Percentiles rank a stretch among this genome's conserved stretches.
Conservation (phyloP, 225 moss, liverwort and hornwort species). For the Pseudisothecium myosuroides region DNA sequence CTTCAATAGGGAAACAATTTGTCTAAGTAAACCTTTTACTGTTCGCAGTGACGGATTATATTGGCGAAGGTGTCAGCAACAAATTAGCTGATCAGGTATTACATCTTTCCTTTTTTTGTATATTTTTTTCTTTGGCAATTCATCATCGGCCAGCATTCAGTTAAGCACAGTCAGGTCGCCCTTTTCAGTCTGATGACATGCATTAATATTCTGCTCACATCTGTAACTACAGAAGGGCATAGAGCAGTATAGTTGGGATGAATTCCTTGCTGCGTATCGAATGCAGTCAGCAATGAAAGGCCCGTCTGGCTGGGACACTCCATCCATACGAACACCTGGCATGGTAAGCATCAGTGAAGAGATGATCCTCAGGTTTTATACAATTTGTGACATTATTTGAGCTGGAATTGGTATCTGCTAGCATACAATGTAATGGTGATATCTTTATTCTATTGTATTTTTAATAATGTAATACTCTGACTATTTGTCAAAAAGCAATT, state of each 20-base stretch:
- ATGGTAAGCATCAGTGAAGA: constrained; percentile 13
- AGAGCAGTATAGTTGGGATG: constrained; percentile 47
- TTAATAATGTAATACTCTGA: not conserved
- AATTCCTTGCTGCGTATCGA: constrained; percentile 34
- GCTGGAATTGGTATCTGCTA: not conserved
- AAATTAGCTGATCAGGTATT: constrained; percentile 27
- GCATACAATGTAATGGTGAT: not conserved
- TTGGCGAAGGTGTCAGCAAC: constrained; percentile 27
- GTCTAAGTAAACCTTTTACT: not conserved
- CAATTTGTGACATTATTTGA: not conserved
- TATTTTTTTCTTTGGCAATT: not conserved
- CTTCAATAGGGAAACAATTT: not conserved
- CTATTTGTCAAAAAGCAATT: not conserved
- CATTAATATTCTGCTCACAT: not conserved
- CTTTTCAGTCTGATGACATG: not conserved
- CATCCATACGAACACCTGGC: constrained; percentile 43
- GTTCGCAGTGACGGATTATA: constrained; percentile 16
- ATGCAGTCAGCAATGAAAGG: constrained; percentile 39
- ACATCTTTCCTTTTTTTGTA: not conserved
- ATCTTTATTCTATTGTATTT: not conserved
- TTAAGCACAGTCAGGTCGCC: not conserved
- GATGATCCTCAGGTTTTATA: not conserved
- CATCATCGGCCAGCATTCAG: not conserved
- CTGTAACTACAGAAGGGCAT: constrained; percentile 19
- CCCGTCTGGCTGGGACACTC: constrained; percentile 30